Evolutionary conservation across 2,329 filamentous ascomycete species (phyloP), one percentile per base, ranked within the genome.

Genomic region (Colletotrichum sp.): DNA sequence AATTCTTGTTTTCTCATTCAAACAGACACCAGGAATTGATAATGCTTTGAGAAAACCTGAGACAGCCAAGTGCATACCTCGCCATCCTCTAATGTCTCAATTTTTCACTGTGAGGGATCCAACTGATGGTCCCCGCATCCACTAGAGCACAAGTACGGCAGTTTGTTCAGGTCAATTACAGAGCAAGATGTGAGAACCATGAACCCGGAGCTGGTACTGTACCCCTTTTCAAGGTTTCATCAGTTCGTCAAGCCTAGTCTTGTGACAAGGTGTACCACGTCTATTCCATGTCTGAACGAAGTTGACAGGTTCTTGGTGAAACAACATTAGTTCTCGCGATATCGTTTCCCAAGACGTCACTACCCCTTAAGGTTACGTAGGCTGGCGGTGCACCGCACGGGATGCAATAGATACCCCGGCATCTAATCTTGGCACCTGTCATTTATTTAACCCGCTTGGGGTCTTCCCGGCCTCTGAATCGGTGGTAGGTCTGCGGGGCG

Each of bases 1-100:
- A 0, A 12, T 21, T 7, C 44, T 3, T 24, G 6, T 21, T 52
- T 21, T 52, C 44, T 7, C 44, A 21, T 21, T 7, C n/a, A 21
- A 52, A 13, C 10, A 7, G 44, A 0, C 10, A 13, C 44, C 0
- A 52, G 6, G 3, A 21, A 7, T 1, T 12, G 5, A 6, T n/a
- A 2, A 49, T 49, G 6, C 44, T 52, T 21, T 1, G n/a, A 52
- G n/a, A 21, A 0, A 21, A 13, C 1, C 10, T 13, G n/a, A 52
- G 12, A 52, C 44, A 5, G 18, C 44, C n/a, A 52, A 24, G 44
- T 1, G 44, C 44, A 13, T 21, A 13, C n/a, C 0, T 24, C 10
- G n/a, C n/a, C n/a, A 52, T 21, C 44, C n/a, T 52, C 10, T 7
- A 13, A 52, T 13, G 44, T 52, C n/a, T 21, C 0, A 24, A 6